Evolutionary conservation across 1,284 basidiomycete genomes (phyloP), one percentile per base, ranked within the genome.

Genomic region (Fomitopsis palustris): DNA sequence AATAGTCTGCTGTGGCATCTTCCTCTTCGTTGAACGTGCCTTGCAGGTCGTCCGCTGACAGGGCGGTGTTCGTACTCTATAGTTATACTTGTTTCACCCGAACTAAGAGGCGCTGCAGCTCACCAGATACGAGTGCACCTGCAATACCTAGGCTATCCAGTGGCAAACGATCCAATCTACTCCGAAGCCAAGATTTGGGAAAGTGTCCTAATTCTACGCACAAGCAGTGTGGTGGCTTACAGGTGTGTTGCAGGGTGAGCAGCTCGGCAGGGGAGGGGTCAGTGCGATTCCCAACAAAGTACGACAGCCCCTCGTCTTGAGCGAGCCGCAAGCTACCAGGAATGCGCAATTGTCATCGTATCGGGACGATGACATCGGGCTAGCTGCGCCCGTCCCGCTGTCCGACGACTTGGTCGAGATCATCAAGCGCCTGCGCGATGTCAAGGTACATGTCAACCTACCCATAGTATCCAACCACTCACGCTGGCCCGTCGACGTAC

Each of bases 101-200:
- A 29, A n/a, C 7, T 47, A 56, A 42, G 55, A 31, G 31, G 35
- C 61, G 53, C 37, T 58, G 3, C 66, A 92, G 95, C 95, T 0
- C 95, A 98, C 74, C 95, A 98, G 74, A 90, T 97, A 59, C 86
- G 96, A 45, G 96, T 99, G 1, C 97, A 99, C 71, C 82, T 98
- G 1, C 97, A 99, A 75, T 98, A 84, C 71, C 85, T 99, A 53
- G 97, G 97, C 1, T 79, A 93, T 69, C 91, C 97, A 0, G 96
- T 99, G 63, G 92, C 93, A 25, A 96, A 97, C 69, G 95, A 96
- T 69, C 90, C 93, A 1, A 81, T 96, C 0, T 96, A 96, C 72
- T 88, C 88, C 14, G 87, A 90, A 60, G 72, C 78, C 21, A 81
- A 81, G 31, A 93, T 96, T 39, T 98, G 95, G 95, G 90, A 87